These are phyloP conservation scores for Prunus salicina DNA, from an alignment of 306 rosid species.

Conservation along the genomic window DNA sequence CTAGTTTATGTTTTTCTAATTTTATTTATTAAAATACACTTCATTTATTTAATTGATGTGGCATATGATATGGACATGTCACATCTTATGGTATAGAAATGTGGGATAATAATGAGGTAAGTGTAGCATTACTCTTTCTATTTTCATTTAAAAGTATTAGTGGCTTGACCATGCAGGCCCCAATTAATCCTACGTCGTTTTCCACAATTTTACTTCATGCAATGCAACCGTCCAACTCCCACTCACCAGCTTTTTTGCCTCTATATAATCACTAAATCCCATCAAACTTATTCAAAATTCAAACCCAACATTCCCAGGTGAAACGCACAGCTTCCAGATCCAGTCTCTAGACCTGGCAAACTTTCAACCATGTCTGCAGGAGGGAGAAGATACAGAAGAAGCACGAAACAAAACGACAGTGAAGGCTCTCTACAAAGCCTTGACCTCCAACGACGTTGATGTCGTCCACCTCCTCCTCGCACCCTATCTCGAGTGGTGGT, in stretches of 20 bases:
- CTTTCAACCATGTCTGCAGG: background rate
- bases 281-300: background rate
- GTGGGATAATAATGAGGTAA: too few species aligned
- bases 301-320: background rate
- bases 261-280: background rate
- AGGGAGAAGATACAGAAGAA: conserved; percentile 17
- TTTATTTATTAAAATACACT: too few species aligned
- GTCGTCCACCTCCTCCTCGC: conserved; percentile 43
- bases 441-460: conserved; percentile 37
- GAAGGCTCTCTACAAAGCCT: conserved; percentile 49
- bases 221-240: background rate
- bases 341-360: conserved; percentile 32
- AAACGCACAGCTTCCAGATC: background rate
- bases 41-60: too few species aligned
- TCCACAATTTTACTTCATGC: background rate
- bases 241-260: background rate
- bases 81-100: too few species aligned
- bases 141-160: too few species aligned
- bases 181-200: background rate
- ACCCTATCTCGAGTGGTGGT: conserved; percentile 79
- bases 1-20: too few species aligned
- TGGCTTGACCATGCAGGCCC: background rate
- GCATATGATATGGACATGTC: too few species aligned
- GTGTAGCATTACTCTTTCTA: too few species aligned
- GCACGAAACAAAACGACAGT: conserved; percentile 37